A percentile compares a stretch with the other conserved stretches of the same genome.
Conservation (phyloP, 306 rosid species). For the Vigna radiata region DNA sequence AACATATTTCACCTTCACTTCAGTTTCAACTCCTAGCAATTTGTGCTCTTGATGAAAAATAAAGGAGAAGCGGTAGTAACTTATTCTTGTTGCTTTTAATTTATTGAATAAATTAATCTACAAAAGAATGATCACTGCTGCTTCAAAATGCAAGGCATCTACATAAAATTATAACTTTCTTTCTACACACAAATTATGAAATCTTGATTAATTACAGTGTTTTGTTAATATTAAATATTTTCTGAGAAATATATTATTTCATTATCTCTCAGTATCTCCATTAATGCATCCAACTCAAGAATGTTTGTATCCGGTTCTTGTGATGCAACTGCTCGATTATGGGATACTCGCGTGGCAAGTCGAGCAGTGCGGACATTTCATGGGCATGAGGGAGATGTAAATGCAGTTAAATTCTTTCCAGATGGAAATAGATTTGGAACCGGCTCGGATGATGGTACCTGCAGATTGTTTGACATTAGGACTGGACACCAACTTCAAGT, state of each 20-base stretch:
- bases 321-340: slow-evolving; percentile 85
- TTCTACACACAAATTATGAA: slow-evolving; percentile 21
- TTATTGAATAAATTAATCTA: slow-evolving; percentile 18
- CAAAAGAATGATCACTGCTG: background rate
- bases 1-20: background rate
- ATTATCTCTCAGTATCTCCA: slow-evolving; percentile 68
- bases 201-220: slow-evolving; percentile 4
- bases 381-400: slow-evolving; percentile 89
- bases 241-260: slow-evolving; percentile 12
- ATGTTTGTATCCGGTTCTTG: slow-evolving; percentile 90
- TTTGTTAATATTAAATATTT: background rate
- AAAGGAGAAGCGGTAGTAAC: background rate
- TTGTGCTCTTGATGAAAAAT: slow-evolving; percentile 10
- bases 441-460: slow-evolving; percentile 89
- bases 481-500: slow-evolving; percentile 94
- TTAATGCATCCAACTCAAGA: slow-evolving; percentile 77
- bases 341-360: slow-evolving; percentile 98
- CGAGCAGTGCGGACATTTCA: slow-evolving; percentile 88
- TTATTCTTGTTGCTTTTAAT: background rate
- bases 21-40: background rate
- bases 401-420: slow-evolving; percentile 81
- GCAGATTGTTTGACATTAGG: slow-evolving; percentile 86
- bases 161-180: background rate
- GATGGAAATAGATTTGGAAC: slow-evolving; percentile 97
- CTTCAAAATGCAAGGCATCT: slow-evolving; percentile 35